phyloP scores from a whole-genome alignment of 2,329 filamentous ascomycete genomes.

The Ceratocystis destructans region DNA sequence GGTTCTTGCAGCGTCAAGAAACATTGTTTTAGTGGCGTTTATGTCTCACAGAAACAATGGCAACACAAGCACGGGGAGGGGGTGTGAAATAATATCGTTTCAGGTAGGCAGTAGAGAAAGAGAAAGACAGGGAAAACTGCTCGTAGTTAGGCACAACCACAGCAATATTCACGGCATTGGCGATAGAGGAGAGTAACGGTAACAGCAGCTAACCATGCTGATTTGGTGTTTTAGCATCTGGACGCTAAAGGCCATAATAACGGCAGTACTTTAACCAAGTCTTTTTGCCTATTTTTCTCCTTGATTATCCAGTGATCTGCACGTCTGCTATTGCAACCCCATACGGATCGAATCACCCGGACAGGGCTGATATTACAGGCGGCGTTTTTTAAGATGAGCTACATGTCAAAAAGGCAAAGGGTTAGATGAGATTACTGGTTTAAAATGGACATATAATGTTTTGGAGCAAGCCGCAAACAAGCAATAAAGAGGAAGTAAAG shows the following conservation, averaged over 20 bases:
- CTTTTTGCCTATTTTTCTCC: not conserved
- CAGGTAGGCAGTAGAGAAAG: not conserved
- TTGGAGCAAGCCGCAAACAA: not conserved
- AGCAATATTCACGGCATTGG: not conserved
- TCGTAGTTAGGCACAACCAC: not conserved
- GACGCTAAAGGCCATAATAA: not conserved
- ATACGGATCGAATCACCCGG: not conserved
- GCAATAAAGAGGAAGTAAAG: not conserved
- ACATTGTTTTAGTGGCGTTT: conserved; percentile 8
- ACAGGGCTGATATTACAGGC: conserved; percentile 6
- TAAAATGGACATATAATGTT: not conserved
- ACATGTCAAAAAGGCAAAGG: conserved; percentile 7
- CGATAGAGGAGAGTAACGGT: not conserved
- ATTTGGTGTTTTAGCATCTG: not conserved
- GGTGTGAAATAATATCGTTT: not conserved
- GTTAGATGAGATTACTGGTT: not conserved
- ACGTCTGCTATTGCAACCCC: not conserved
- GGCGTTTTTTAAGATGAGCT: conserved; percentile 8
- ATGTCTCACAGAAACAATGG: not conserved
- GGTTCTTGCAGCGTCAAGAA: not conserved
- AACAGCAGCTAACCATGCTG: not conserved
- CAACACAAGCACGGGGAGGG: not conserved
- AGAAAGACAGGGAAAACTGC: not conserved
- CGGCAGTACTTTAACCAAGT: not conserved
- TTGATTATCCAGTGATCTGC: not conserved